Conservation (phyloP, 345 rosid genomes). For the Psidium guajava region DNA sequence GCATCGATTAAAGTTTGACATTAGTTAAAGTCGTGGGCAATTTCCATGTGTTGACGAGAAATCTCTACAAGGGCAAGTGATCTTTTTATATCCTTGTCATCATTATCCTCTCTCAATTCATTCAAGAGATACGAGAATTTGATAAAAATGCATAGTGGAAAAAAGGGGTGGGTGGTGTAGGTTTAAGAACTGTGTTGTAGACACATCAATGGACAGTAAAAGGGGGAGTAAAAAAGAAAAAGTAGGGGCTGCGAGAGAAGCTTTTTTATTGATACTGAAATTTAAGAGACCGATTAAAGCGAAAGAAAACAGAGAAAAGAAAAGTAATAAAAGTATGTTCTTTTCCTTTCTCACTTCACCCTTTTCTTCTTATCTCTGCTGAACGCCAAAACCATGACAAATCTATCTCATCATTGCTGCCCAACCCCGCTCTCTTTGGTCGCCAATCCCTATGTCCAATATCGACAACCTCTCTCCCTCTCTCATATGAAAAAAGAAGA, state of each 20-base stretch:
- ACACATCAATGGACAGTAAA: constrained; percentile 1
- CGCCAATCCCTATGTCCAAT: neutral
- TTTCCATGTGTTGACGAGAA: neutral
- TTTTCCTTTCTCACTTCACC: neutral
- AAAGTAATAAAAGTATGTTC: neutral
- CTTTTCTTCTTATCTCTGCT: neutral
- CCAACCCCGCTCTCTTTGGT: neutral
- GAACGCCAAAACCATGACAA: neutral
- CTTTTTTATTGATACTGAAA: neutral
- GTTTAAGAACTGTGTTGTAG: neutral
- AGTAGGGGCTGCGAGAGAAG: neutral
- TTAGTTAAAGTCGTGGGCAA: neutral
- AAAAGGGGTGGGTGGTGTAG: neutral
- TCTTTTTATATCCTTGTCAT: neutral
- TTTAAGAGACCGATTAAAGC: constrained; percentile 1
- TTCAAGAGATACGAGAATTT: neutral
- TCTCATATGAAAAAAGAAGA: neutral
- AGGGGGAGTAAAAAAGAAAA: neutral
- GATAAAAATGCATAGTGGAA: neutral
- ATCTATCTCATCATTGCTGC: neutral
- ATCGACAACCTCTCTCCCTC: neutral
- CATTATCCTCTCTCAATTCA: neutral
- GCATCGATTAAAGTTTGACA: neutral
- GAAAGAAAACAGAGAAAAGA: neutral
- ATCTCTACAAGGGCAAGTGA: neutral